Percentiles rank a stretch among this genome's conserved stretches.
These are phyloP conservation scores for Rugosomyces carneus DNA, from an alignment of 1,284 basidiomycete genomes.

Conservation along the genomic window DNA sequence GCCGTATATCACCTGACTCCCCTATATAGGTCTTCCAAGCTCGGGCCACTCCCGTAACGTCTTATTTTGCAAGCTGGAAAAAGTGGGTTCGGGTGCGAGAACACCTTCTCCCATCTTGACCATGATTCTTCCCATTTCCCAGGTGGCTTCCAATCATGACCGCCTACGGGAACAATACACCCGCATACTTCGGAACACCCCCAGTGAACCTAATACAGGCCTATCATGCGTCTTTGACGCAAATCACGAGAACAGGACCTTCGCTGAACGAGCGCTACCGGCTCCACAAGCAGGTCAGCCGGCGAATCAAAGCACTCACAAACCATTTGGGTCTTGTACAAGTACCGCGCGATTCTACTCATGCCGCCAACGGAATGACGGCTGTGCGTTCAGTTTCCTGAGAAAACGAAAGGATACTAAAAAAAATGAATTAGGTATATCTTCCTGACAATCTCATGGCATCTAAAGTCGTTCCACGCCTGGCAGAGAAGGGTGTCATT, in stretches of 20 bases:
- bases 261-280: constrained; percentile 79
- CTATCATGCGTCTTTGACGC: constrained; percentile 73
- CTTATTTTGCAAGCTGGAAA: constrained; percentile 90
- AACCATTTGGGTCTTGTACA: constrained; percentile 68
- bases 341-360: constrained; percentile 57
- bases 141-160: constrained; percentile 94
- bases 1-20: background rate
- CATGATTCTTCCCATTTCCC: background rate
- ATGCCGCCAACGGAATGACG: constrained; percentile 89
- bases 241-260: constrained; percentile 56
- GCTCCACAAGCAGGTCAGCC: constrained; percentile 71
- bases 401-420: background rate
- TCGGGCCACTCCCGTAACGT: constrained; percentile 67
- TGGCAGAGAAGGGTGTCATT: constrained; percentile 68
- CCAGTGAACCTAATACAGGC: constrained; percentile 94
- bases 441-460: constrained; percentile 74
- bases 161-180: constrained; percentile 70
- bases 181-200: constrained; percentile 90
- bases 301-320: constrained; percentile 70
- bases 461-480: constrained; percentile 67
- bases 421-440: constrained; percentile 43
- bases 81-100: constrained; percentile 40
- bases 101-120: background rate
- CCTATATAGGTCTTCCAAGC: constrained; percentile 52
- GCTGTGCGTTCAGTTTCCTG: constrained; percentile 44